Base-by-base conservation (phyloP, 2,329 filamentous ascomycete genomes). In the Nemania sp. region DNA sequence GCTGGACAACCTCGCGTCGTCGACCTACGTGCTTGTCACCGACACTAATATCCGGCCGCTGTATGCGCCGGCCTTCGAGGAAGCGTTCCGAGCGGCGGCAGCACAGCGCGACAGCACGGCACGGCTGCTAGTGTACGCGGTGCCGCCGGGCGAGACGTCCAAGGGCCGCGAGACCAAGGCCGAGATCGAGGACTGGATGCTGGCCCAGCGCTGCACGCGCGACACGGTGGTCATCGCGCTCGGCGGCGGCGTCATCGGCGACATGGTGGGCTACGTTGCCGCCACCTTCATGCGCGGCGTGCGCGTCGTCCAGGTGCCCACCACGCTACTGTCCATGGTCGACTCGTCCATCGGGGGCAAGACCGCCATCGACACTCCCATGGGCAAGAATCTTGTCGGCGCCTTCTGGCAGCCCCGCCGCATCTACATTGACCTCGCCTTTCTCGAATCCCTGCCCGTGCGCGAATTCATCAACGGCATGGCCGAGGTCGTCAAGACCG, bases 201-300 rank as follows among this genome's bases (percentile, higher is more conserved):
- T 97, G 54, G 83, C 86, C 62, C 85, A 96, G 66, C 86, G 88
- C 86, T 99, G 94, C 76, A 96, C 92, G 22, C 82, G 94, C 63
- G 94, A 99, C 73, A 96, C 91, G 0, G 90, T 99, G 60, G 86
- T 99, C 54, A 90, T 99, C 70, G 94, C 94, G 20, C 82, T 99
- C 8, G 94, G 94, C 26, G 94, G 94, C 61, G 94, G 94, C 53
- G 94, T 99, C 57, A 97, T 99, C 73, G 94, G 94, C 26, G 94
- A 99, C 73, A 89, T 99, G 88, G 92, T 96, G 60, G 94, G 94
- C 47, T 99, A 96, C 70, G 91, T 97, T 46, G 94, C 94, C 19
- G 91, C 94, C 33, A 99, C 94, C 31, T 99, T 97, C 75, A 99
- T 99, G 94, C 88, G 94, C 63, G 94, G 94, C 51, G 88, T 99